Base-by-base conservation (phyloP, 2,329 filamentous ascomycete genomes). In the Apiospora arundinis region DNA sequence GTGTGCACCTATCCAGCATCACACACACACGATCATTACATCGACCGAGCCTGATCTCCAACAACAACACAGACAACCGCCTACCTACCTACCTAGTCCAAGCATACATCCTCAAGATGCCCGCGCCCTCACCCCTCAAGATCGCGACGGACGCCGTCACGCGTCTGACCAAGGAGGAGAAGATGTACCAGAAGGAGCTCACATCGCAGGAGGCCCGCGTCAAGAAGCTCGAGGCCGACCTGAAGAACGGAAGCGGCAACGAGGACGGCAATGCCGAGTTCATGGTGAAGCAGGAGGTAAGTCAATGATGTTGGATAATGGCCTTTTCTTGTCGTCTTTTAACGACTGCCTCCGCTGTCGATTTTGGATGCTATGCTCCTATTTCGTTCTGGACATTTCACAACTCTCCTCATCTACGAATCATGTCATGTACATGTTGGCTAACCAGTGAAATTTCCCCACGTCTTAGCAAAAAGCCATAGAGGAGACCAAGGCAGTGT, bases 101-200 rank as follows among this genome's bases (percentile, higher is more conserved):
- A 70, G 25, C 6, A n/a, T n/a, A 49, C 56, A 44, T 67, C 69
- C 28, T 49, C 75, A 83, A 68, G 68, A 97, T 97, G 95, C 88
- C 93, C 4, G 88, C 94, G 44, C 93, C 93, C 63, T 91, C 92
- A 0, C 88, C 91, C 76, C 90, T 98, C 80, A 83, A 90, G 77
- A 96, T 98, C 79, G 91, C 92, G 63, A 96, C 93, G 32, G 90
- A 92, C 73, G 91, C 94, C 25, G 90, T 98, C 75, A 87, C 89
- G 77, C 94, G 96, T 72, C 89, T 98, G 67, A 90, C 97, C 75
- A 98, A 97, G 83, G 96, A 99, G 82, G 94, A 98, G 82, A 86
- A 89, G 49, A 95, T 92, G 77, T 98, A 99, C 84, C 92, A 95
- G 86, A 92, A 92, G 80, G 96, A 99, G 82, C 88, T 95, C 25